Evolutionary conservation across 2,329 filamentous ascomycete genomes (phyloP), one percentile per base, ranked within the genome.

Genomic region (Cladophialophora yegresii): DNA sequence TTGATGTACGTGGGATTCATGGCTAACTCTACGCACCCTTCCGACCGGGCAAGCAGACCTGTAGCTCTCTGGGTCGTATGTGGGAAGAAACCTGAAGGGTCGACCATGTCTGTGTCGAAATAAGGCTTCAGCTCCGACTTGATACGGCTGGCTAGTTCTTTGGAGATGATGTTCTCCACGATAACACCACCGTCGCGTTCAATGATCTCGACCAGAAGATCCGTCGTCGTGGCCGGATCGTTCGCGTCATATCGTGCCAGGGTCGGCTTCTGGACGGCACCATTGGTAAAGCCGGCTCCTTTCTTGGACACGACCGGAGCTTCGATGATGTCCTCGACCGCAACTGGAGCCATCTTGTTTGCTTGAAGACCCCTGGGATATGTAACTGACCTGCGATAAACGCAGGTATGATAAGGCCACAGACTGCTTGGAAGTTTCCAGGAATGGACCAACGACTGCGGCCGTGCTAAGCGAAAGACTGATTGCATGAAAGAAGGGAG

Each of bases 11-110:
- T 70, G 3, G 72, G 72, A 32, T 75, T 79, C 40, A 73, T 73
- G 0, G 74, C 73, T 7, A 77, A 72, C 55, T 80, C 74, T n/a
- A 76, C 73, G 30, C 77, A 78, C 0, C 72, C 74, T 36, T 77
- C 74, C 0, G 78, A 80, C 9, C 75, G 71, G 2, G 70, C 75
- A 13, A 80, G 65, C 20, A 80, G 64, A 1, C 78, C 77, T 1
- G 75, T 75, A 0, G 78, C 78, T 22, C 73, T 65, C 47, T 73
- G 66, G 2, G 73, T 74, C 20, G 71, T 69, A 22, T 67, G 65
- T 2, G 71, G 71, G 50, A 72, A 72, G 67, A 72, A 71, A 7
- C 78, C 67, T 12, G 64, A 65, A 6, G 51, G 33, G 32, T 69
- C 67, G 32, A 65, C 59, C 32, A 69, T 66, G 59, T 73, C 71